Evolutionary conservation across 805 yeast species (phyloP), one percentile per base, ranked within the genome.

Genomic region (Kodamaea lidongshanica): DNA sequence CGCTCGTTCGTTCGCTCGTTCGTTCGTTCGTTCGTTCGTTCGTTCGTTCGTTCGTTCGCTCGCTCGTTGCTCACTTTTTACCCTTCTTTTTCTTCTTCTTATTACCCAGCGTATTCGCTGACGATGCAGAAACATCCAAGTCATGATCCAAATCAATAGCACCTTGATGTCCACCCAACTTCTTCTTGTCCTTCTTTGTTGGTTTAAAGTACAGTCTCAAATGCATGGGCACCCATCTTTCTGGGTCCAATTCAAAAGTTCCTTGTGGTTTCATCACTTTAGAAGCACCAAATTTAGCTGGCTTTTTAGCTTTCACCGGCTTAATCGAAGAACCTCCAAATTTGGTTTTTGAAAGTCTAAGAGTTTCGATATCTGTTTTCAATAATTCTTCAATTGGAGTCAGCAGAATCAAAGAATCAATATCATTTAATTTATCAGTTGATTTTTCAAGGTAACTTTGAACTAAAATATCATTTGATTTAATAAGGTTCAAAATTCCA

Each of bases 171-270:
- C 41, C 41, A 3, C 38, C 38, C 10, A 25, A 12, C 31, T 36
- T 34, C 30, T 36, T 35, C 34, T 51, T 57, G 23, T 74, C 79
- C 41, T 77, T 73, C 61, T 75, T 77, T 50, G 83, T 80, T 9
- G 94, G 84, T 54, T 76, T 84, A 60, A 81, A 87, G 45, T 78
- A 74, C 5, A 87, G 72, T 54, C 97, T 74, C 50, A 88, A 94
- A 50, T 77, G 81, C 68, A 82, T 45, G 13, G 96, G 94, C 29
- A 89, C 56, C 97, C 97, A 88, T 59, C 96, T 79, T 55, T 88
- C 96, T 40, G 48, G 28, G 56, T 77, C 57, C 39, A 72, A 42
- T 22, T 28, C 34, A 9, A 54, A 32, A 23, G 53, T 48, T 3
- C 44, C 45, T 14, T 37, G 41, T 5, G 56, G 52, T 31, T 52